A percentile compares a stretch with the other conserved stretches of the same genome.
Evolutionary conservation across 306 rosid species (phyloP).

Genomic region (Corylus avellana): DNA sequence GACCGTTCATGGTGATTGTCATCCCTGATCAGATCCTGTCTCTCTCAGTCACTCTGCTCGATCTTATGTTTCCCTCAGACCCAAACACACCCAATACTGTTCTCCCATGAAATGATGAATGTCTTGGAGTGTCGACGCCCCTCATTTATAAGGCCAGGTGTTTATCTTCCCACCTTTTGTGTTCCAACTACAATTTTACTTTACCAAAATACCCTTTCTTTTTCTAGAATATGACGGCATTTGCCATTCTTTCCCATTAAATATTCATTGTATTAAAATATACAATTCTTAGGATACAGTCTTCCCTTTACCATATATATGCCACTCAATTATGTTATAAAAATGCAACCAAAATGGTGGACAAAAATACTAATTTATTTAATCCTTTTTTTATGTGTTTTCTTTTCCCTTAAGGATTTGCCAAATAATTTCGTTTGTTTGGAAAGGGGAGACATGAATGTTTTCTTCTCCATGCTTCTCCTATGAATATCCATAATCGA

Average conservation of each 20-base stretch:
- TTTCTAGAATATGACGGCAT: slow-evolving; percentile 8
- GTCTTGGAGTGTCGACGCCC: slow-evolving; percentile 38
- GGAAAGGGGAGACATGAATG: background rate
- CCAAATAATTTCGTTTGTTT: no score
- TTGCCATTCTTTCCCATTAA: slow-evolving; percentile 20
- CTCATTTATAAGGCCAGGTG: slow-evolving; percentile 54
- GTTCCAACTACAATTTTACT: background rate
- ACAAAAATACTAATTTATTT: no score
- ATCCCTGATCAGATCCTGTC: background rate
- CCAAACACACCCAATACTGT: slow-evolving; percentile 18
- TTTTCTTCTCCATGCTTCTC: background rate
- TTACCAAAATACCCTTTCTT: slow-evolving; percentile 31
- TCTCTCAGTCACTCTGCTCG: slow-evolving; percentile 5
- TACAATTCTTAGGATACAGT: background rate
- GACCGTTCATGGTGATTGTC: slow-evolving; percentile 39
- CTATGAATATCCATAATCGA: no score
- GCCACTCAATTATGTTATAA: no score
- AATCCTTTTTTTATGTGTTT: no score
- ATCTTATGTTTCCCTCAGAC: slow-evolving; percentile 12
- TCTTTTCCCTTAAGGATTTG: no score
- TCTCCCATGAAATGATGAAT: slow-evolving; percentile 33
- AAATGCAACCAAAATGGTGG: no score
- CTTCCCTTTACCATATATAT: background rate
- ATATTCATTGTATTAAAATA: background rate
- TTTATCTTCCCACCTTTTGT: slow-evolving; percentile 16